Evolutionary conservation across 352 stramenopile genomes (phyloP).

Genomic region (Poterioochromonas sp.): DNA sequence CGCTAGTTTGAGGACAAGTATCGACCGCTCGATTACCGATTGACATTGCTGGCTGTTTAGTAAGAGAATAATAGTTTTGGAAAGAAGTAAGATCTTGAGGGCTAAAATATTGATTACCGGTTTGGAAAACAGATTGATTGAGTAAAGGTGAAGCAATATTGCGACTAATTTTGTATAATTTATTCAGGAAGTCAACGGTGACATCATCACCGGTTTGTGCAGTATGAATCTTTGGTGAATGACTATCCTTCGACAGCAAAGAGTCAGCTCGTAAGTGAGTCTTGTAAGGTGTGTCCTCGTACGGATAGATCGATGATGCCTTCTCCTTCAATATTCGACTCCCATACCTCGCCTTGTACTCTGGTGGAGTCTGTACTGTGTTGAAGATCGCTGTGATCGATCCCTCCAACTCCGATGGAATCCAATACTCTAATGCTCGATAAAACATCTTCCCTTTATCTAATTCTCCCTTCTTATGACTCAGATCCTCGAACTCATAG

Average conservation of each 20-base stretch:
- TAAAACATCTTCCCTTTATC: background rate
- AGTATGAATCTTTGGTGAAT: background rate
- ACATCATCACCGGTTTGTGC: background rate
- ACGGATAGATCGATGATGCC: too few species aligned
- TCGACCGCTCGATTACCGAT: background rate
- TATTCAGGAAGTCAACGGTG: background rate
- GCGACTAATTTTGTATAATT: background rate
- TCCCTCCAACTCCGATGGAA: background rate
- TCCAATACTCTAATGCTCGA: background rate
- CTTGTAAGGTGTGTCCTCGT: background rate
- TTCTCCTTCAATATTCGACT: too few species aligned
- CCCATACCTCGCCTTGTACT: background rate
- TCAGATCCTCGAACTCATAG: background rate
- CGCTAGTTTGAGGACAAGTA: too few species aligned
- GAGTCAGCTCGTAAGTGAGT: background rate
- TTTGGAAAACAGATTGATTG: constrained; percentile 1
- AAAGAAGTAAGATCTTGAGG: background rate
- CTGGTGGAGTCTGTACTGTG: constrained; percentile 21
- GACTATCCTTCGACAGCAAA: background rate
- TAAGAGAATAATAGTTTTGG: background rate
- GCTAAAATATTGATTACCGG: background rate
- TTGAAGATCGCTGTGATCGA: background rate
- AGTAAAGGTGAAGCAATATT: background rate
- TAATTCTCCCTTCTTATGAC: background rate
- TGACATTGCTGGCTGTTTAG: background rate